A percentile compares a stretch with the other conserved stretches of the same genome.
These are phyloP conservation scores for Ogataea pignaliae DNA, from an alignment of 805 yeast species.

Conservation along the genomic window DNA sequence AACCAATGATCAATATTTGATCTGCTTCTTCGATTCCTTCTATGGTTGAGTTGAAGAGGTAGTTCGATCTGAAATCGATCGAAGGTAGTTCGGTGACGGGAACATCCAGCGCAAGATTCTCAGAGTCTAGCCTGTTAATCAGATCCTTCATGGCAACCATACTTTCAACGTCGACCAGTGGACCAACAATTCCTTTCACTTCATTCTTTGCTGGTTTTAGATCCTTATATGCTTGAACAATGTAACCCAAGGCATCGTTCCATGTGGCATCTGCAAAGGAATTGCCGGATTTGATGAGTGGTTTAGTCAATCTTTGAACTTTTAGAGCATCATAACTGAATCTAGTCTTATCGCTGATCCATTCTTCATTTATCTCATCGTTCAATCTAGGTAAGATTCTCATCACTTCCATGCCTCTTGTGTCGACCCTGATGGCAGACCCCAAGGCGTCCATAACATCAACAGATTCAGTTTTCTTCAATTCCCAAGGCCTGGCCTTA, in stretches of 20 bases:
- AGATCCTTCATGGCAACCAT: constrained; percentile 79
- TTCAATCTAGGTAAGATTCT: constrained; percentile 81
- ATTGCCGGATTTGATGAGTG: constrained; percentile 67
- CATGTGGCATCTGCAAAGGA: constrained; percentile 72
- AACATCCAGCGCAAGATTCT: constrained; percentile 71
- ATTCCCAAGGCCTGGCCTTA: constrained; percentile 90
- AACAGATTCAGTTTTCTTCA: constrained; percentile 80
- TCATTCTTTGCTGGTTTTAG: constrained; percentile 62
- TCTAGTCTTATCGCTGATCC: constrained; percentile 86
- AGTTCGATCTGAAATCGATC: constrained; percentile 71
- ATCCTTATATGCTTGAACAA: constrained; percentile 56
- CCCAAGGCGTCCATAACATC: constrained; percentile 85
- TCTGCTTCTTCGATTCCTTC: constrained; percentile 82
- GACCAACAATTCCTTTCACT: constrained; percentile 78
- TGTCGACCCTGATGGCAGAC: constrained; percentile 77
- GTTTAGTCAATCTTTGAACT: constrained; percentile 81
- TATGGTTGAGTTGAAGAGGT: constrained; percentile 73
- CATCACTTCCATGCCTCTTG: constrained; percentile 84
- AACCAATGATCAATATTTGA: constrained; percentile 72
- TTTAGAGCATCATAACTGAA: constrained; percentile 82
- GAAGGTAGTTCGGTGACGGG: constrained; percentile 58
- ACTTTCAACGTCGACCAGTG: constrained; percentile 77
- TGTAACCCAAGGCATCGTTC: constrained; percentile 77
- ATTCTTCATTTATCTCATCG: constrained; percentile 85
- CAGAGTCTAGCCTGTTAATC: constrained; percentile 72